Conservation (phyloP, 768 basidiomycete species). For the Boletellus sp. region DNA sequence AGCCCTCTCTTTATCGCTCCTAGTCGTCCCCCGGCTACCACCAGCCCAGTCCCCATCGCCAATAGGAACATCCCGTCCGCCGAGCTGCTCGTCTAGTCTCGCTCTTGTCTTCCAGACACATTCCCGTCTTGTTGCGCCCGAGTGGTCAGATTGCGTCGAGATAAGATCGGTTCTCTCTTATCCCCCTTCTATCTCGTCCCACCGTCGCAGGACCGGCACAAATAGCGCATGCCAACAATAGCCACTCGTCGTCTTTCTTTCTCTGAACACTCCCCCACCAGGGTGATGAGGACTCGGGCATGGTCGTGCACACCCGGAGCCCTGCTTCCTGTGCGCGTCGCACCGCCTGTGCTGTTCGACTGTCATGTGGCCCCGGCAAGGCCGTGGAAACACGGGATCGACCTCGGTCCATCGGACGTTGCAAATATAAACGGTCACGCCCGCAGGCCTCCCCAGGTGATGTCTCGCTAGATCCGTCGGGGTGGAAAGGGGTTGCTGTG, state of each 20-base stretch:
- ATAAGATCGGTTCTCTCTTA: constrained; percentile 16
- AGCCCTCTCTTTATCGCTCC: constrained; percentile 3
- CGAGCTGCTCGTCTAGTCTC: neutral
- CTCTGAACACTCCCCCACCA: constrained; percentile 16
- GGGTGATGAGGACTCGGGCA: too few relatives aligned
- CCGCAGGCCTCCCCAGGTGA: neutral
- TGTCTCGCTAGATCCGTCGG: constrained; percentile 14
- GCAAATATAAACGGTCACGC: neutral
- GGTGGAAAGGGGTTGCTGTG: constrained; percentile 22
- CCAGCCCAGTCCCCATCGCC: too few relatives aligned
- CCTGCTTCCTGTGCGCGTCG: neutral
- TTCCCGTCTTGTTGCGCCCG: neutral
- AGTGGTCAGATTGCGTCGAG: constrained; percentile 5
- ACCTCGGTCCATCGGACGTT: constrained; percentile 9
- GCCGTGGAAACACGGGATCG: constrained; percentile 6
- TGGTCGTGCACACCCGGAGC: neutral
- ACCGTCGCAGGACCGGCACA: constrained; percentile 6
- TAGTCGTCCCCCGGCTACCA: constrained; percentile 12
- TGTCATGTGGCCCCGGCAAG: constrained; percentile 6
- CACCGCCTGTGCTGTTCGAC: constrained; percentile 1
- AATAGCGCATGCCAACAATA: constrained; percentile 15
- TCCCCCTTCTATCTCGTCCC: neutral
- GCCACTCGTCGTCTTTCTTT: constrained; percentile 6
- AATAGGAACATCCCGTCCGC: too few relatives aligned
- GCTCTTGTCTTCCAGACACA: neutral